Percentiles rank a stretch among this genome's conserved stretches.
Evolutionary conservation across 1,284 basidiomycete species (phyloP).

Genomic region (Ceratobasidium sp.): DNA sequence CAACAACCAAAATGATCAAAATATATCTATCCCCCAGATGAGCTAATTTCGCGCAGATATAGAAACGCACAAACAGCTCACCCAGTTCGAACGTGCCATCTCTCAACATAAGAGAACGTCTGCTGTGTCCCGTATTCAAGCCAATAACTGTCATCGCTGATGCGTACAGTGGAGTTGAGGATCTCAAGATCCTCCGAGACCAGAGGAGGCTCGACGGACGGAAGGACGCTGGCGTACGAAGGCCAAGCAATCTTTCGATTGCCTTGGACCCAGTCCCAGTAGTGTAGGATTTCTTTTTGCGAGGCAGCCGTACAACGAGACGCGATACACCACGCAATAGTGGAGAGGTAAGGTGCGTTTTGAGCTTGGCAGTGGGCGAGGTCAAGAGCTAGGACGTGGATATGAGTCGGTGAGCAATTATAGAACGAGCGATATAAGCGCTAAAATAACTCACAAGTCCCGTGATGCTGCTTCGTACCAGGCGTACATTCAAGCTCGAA

Average conservation of each 20-base stretch:
- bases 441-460: constrained; percentile 19
- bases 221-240: neutral
- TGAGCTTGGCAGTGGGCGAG: constrained; percentile 28
- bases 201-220: constrained; percentile 13
- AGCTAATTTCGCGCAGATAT: neutral
- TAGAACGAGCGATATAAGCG: neutral
- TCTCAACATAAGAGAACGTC: constrained; percentile 32
- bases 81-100: constrained; percentile 30
- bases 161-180: constrained; percentile 6
- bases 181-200: constrained; percentile 16
- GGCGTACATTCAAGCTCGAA: constrained; percentile 29
- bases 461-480: constrained; percentile 31
- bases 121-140: constrained; percentile 28
- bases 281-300: constrained; percentile 20
- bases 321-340: constrained; percentile 28
- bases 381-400: constrained; percentile 3
- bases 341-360: constrained; percentile 5
- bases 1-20: constrained; percentile 2
- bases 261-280: constrained; percentile 35
- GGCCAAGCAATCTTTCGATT: constrained; percentile 29
- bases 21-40: constrained; percentile 22
- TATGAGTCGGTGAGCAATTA: neutral
- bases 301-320: constrained; percentile 19
- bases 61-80: constrained; percentile 15
- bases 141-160: constrained; percentile 9